phyloP scores from a whole-genome alignment of 1,284 basidiomycete species.

The Cutaneotrichosporon dermatis region DNA sequence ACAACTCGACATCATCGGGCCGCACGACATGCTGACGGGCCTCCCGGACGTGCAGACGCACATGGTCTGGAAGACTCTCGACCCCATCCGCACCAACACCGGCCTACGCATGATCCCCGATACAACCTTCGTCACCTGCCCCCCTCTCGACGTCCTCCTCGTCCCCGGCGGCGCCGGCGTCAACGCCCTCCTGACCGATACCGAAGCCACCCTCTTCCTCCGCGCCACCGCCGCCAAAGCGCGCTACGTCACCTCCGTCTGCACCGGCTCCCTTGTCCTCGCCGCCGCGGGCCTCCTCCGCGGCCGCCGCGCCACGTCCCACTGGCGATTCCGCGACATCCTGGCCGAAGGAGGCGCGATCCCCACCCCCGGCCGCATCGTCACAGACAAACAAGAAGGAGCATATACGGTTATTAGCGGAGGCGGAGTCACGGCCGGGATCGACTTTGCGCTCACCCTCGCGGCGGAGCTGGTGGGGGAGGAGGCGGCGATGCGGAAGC shows the following conservation, averaged over 20 bases:
- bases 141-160: slow-evolving; percentile 3
- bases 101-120: neutral
- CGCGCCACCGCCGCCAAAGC: neutral
- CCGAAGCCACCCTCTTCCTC: neutral
- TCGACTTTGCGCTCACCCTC: slow-evolving; percentile 16
- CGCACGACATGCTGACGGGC: slow-evolving; percentile 7
- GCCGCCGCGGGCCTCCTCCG: slow-evolving; percentile 9
- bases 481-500: neutral
- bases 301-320: slow-evolving; percentile 8
- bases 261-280: slow-evolving; percentile 14
- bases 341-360: slow-evolving; percentile 1
- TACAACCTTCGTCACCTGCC: neutral
- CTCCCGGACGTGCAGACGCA: neutral
- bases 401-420: slow-evolving; percentile 5
- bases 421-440: slow-evolving; percentile 16
- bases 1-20: slow-evolving; percentile 13
- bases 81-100: neutral
- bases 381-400: slow-evolving; percentile 6
- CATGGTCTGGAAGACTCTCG: slow-evolving; percentile 1
- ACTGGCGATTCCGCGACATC: slow-evolving; percentile 7
- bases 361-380: slow-evolving; percentile 6
- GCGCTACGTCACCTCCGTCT: slow-evolving; percentile 9
- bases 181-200: neutral
- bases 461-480: slow-evolving; percentile 9
- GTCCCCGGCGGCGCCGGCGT: slow-evolving; percentile 11